Evolutionary conservation across 306 rosid genomes (phyloP).

Genomic region (Neltuma alba): DNA sequence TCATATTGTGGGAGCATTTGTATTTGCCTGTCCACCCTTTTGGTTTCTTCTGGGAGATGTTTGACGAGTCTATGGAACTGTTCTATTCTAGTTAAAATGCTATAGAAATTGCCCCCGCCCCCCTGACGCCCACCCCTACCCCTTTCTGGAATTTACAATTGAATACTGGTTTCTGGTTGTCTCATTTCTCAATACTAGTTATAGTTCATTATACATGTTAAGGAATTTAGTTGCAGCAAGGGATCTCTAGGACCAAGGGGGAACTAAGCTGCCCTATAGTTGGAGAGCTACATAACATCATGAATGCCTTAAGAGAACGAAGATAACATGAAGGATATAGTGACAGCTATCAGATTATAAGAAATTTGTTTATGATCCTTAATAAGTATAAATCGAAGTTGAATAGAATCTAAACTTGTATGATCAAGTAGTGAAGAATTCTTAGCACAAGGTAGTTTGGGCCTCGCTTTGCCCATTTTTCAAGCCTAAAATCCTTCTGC

Average conservation of each 20-base stretch:
- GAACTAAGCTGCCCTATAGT: not conserved
- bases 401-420: not conserved
- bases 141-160: not conserved
- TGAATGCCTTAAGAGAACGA: not conserved
- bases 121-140: too few species aligned
- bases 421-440: not conserved
- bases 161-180: not conserved
- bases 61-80: not conserved
- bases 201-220: not conserved
- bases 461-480: not conserved
- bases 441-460: not conserved
- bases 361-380: not conserved
- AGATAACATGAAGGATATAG: not conserved
- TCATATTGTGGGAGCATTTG: constrained; percentile 16
- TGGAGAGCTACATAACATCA: not conserved
- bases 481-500: not conserved
- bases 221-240: not conserved
- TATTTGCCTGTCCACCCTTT: constrained; percentile 25
- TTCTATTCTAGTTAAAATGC: not conserved
- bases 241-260: not conserved
- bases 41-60: constrained; percentile 9
- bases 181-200: not conserved
- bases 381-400: not conserved
- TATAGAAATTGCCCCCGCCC: not conserved
- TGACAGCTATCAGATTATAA: not conserved